Conservation (phyloP, 2,329 filamentous ascomycete genomes). For the Paecilomyces variotii region DNA sequence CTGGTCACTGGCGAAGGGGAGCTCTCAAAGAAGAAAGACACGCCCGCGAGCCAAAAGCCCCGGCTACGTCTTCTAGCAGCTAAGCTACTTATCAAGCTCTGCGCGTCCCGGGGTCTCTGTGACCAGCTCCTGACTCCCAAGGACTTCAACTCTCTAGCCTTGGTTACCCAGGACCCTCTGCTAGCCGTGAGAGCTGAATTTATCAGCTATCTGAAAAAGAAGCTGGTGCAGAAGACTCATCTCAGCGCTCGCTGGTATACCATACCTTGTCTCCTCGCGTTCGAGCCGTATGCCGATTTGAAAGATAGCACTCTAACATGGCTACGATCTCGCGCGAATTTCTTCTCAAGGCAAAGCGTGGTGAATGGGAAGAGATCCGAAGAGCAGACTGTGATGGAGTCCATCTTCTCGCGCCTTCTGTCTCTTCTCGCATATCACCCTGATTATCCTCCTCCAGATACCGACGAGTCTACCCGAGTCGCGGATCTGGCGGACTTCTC, state of each 20-base stretch:
- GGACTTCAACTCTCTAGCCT: conserved; percentile 74
- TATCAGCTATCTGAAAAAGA: conserved; percentile 76
- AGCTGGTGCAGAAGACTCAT: conserved; percentile 46
- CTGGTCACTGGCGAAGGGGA: conserved; percentile 72
- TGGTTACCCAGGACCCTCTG: conserved; percentile 71
- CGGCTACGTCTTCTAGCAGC: conserved; percentile 76
- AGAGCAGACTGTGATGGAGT: conserved; percentile 65
- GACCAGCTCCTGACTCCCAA: conserved; percentile 65
- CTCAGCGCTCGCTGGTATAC: conserved; percentile 82
- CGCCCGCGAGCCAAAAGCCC: conserved; percentile 68
- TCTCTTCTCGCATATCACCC: conserved; percentile 89
- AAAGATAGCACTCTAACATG: conserved; percentile 74
- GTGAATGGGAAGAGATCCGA: conserved; percentile 29
- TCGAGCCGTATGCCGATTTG: conserved; percentile 70
- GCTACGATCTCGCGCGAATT: conserved; percentile 71
- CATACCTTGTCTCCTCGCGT: conserved; percentile 82
- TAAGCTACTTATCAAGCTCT: conserved; percentile 75
- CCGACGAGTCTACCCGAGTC: conserved; percentile 38
- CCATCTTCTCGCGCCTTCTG: conserved; percentile 70
- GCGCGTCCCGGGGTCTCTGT: conserved; percentile 60
- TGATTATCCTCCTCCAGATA: conserved; percentile 54
- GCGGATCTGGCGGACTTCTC: conserved; percentile 68
- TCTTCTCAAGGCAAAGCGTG: conserved; percentile 47
- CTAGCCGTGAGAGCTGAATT: conserved; percentile 70
- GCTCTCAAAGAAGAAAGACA: conserved; percentile 64